Percentiles rank a stretch among this genome's conserved stretches.
These are phyloP conservation scores for Anthracocystis panici-leucophaei DNA, from an alignment of 1,284 basidiomycete species.

Conservation along the genomic window DNA sequence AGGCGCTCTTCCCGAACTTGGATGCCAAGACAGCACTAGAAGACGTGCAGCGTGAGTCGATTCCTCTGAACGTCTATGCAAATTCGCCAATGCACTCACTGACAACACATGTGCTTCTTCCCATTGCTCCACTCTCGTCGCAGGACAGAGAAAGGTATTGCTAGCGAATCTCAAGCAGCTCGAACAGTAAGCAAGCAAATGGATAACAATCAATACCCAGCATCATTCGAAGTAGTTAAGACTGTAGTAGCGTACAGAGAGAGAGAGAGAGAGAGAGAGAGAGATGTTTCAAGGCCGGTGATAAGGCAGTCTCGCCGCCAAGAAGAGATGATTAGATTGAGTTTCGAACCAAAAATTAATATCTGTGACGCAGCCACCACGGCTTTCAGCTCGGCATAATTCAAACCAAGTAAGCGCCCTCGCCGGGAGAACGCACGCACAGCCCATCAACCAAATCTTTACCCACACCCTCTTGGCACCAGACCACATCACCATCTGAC, in stretches of 20 bases:
- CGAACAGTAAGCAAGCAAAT: background rate
- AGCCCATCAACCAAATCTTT: conserved; percentile 1
- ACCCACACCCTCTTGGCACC: background rate
- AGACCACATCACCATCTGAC: too few species aligned
- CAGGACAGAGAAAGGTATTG: conserved; percentile 29
- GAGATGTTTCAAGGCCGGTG: too few species aligned
- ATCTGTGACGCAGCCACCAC: background rate
- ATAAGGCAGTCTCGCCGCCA: background rate
- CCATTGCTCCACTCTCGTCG: background rate
- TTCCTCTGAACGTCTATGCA: background rate
- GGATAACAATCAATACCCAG: background rate
- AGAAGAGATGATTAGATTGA: background rate
- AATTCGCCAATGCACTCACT: background rate
- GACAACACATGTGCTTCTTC: background rate
- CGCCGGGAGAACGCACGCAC: background rate
- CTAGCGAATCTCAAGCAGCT: conserved; percentile 28
- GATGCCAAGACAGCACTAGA: conserved; percentile 28
- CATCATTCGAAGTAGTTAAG: background rate
- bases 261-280: too few species aligned
- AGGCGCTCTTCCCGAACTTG: conserved; percentile 34
- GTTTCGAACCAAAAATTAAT: background rate
- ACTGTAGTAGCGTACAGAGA: too few species aligned
- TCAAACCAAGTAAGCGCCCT: too few species aligned
- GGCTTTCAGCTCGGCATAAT: conserved; percentile 4
- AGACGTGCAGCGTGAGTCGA: conserved; percentile 36